Percentiles rank a stretch among this genome's conserved stretches.
Conservation (phyloP, 148 eudicot species). For the Chenopodium suecicum region DNA sequence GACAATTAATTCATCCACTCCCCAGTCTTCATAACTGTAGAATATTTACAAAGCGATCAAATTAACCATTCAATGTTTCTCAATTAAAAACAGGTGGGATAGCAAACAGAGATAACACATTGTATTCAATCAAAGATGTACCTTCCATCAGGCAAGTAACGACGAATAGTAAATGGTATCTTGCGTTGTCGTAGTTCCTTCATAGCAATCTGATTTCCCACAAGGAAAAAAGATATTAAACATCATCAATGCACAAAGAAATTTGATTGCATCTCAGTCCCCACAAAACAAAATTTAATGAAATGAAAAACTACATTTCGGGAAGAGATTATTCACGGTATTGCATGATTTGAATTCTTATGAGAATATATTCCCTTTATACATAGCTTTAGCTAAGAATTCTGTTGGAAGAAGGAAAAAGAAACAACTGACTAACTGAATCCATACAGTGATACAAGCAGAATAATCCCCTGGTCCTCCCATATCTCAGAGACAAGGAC, state of each 20-base stretch:
- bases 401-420: no score
- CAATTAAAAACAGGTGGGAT: neutral
- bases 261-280: neutral
- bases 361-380: no score
- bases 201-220: constrained; percentile 75
- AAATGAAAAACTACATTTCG: no score
- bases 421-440: no score
- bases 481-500: no score
- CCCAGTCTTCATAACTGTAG: constrained; percentile 97
- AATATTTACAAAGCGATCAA: neutral
- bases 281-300: neutral
- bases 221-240: neutral
- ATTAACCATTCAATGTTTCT: neutral
- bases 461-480: no score
- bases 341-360: no score
- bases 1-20: constrained; percentile 92
- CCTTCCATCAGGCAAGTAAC: constrained; percentile 99
- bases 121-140: constrained; percentile 11
- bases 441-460: no score
- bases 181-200: constrained; percentile 89
- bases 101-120: neutral
- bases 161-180: constrained; percentile 96
- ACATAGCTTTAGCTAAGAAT: no score
- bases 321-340: no score
- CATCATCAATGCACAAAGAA: neutral